These are phyloP conservation scores for Quercus wislizeni DNA, from an alignment of 306 rosid species.

Conservation along the genomic window DNA sequence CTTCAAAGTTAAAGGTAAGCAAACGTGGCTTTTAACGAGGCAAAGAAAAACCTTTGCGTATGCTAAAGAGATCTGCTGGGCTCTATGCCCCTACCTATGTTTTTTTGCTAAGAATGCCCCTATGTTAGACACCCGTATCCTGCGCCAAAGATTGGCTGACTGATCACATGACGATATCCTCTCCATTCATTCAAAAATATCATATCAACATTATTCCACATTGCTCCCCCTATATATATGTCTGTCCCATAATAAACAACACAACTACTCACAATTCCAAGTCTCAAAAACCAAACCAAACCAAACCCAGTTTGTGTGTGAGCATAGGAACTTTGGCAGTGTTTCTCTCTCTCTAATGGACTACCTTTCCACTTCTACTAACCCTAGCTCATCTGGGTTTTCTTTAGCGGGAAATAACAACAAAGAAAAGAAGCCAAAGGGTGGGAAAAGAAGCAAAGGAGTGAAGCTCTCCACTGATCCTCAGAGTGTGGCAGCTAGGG, in stretches of 20 bases:
- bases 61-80: constrained; percentile 9
- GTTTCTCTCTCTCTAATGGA: constrained; percentile 33
- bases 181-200: constrained; percentile 25
- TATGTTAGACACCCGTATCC: constrained; percentile 68
- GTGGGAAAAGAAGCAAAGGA: constrained; percentile 31
- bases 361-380: constrained; percentile 5
- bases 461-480: constrained; percentile 88
- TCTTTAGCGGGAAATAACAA: constrained; percentile 32
- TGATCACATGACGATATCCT: constrained; percentile 49
- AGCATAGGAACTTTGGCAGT: not conserved
- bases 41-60: constrained; percentile 21
- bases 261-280: not conserved
- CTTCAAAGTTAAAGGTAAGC: not conserved
- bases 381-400: constrained; percentile 35
- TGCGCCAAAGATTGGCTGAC: constrained; percentile 79
- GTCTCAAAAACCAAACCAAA: constrained; percentile 2
- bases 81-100: constrained; percentile 28
- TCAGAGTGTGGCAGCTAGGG: constrained; percentile 91
- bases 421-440: constrained; percentile 23
- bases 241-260: not conserved
- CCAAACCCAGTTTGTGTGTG: not conserved
- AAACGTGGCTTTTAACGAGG: not conserved
- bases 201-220: constrained; percentile 13
- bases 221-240: constrained; percentile 21
- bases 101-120: too few relatives aligned